phyloP scores from a whole-genome alignment of 192 early-diverging fungal species.

The Chytriomyces hyalinus region DNA sequence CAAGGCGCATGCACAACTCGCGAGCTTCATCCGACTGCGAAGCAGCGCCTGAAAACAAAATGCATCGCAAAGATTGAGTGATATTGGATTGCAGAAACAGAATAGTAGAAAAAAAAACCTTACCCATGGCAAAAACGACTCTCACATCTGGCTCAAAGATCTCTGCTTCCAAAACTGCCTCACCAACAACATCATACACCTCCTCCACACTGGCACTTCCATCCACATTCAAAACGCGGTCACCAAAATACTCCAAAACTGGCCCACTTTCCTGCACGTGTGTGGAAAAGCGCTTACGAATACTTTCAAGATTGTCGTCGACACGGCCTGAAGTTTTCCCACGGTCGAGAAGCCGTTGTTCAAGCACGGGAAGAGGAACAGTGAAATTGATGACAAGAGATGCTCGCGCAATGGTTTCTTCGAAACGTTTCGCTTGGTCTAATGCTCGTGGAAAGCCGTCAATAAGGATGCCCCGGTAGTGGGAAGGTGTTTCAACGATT shows the following conservation, averaged over 20 bases:
- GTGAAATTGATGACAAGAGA: conserved; percentile 38
- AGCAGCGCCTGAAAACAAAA: not conserved
- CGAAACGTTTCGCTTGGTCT: conserved; percentile 56
- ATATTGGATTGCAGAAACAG: no score
- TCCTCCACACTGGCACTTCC: conserved; percentile 9
- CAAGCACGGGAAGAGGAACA: conserved; percentile 57
- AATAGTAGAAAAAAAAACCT: not conserved
- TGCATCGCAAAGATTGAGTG: not conserved
- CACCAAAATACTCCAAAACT: conserved; percentile 52
- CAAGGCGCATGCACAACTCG: not conserved
- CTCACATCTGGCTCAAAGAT: not conserved
- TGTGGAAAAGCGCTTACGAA: conserved; percentile 54
- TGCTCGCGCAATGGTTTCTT: conserved; percentile 29
- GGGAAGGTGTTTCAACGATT: conserved; percentile 32
- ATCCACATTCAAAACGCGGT: not conserved
- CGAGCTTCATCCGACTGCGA: not conserved
- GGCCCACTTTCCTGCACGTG: conserved; percentile 55
- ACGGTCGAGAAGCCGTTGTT: conserved; percentile 54
- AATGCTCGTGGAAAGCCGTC: conserved; percentile 61
- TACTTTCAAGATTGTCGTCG: conserved; percentile 64
- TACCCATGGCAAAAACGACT: not conserved
- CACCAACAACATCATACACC: conserved; percentile 7
- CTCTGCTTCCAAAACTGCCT: not conserved
- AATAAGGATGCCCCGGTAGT: conserved; percentile 43
- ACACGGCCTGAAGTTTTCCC: conserved; percentile 56